phyloP scores from a whole-genome alignment of 257 asterid species.

The Phtheirospermum japonicum region DNA sequence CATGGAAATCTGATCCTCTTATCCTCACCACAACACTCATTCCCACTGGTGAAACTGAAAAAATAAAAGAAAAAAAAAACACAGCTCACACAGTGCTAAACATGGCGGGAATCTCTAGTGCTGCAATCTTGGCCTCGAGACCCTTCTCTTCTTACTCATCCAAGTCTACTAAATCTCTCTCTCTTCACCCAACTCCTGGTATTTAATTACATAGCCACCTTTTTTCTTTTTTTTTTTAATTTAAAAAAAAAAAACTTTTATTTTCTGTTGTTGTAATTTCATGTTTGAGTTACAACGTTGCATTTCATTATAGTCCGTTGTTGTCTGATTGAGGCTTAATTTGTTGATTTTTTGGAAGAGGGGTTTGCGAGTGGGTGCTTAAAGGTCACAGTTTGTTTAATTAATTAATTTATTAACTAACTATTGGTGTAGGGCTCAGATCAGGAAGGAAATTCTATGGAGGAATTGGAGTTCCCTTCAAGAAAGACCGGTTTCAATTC shows the following conservation, averaged over 20 bases:
- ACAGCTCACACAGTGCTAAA: not conserved
- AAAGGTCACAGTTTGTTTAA: conserved; percentile 5
- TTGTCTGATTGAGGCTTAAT: conserved; percentile 7
- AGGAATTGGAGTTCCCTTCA: conserved; percentile 49
- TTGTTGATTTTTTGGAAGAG: conserved; percentile 1
- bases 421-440: conserved; percentile 38
- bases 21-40: no score
- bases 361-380: no score
- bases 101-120: conserved; percentile 54
- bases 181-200: conserved; percentile 44
- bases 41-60: no score
- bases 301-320: no score
- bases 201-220: not conserved
- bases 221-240: no score
- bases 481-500: conserved; percentile 50
- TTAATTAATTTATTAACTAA: not conserved
- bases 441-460: conserved; percentile 57
- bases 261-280: not conserved
- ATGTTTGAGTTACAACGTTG: not conserved
- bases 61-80: no score
- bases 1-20: not conserved
- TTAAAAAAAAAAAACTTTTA: no score
- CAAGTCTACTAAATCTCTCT: conserved; percentile 31
- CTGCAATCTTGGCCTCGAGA: conserved; percentile 44
- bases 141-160: conserved; percentile 40